Evolutionary conservation across 1,284 basidiomycete genomes (phyloP).

Genomic region (Cutaneotrichosporon mucoides): DNA sequence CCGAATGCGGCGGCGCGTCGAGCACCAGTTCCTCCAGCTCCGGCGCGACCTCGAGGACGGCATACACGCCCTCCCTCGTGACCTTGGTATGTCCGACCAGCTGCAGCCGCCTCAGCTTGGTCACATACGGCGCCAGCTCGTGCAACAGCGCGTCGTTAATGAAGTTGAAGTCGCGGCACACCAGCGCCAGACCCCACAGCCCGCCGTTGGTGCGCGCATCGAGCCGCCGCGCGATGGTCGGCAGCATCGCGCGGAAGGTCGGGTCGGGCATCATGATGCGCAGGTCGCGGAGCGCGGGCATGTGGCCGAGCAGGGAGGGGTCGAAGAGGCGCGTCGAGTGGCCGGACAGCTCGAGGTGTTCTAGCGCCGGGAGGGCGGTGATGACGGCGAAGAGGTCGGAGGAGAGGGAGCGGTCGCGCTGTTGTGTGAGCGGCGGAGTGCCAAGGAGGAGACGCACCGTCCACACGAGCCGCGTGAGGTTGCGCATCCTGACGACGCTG

Average conservation of each 20-base stretch:
- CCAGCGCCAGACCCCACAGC: constrained; percentile 35
- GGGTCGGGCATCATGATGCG: constrained; percentile 47
- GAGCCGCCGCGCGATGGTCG: constrained; percentile 22
- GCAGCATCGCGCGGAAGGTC: constrained; percentile 24
- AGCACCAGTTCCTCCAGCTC: constrained; percentile 38
- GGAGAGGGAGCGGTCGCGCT: constrained; percentile 44
- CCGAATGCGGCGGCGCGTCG: constrained; percentile 37
- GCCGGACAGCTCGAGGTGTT: constrained; percentile 43
- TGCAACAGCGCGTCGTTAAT: constrained; percentile 36
- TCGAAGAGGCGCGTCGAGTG: constrained; percentile 40
- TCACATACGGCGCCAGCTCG: constrained; percentile 28
- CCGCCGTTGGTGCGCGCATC: constrained; percentile 24
- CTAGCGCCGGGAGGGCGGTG: constrained; percentile 23
- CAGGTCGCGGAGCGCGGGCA: constrained; percentile 36
- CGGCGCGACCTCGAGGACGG: constrained; percentile 25
- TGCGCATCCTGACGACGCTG: constrained; percentile 34
- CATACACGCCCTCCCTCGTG: constrained; percentile 32
- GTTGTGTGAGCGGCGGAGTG: neutral
- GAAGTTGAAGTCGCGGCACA: constrained; percentile 20
- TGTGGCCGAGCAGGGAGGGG: constrained; percentile 27
- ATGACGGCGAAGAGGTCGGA: constrained; percentile 33
- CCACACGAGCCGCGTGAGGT: constrained; percentile 42
- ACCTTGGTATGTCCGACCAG: constrained; percentile 41
- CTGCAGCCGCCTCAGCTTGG: constrained; percentile 30
- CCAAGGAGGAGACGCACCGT: constrained; percentile 28